Conservation (phyloP, 345 rosid species). For the Arabis hirsuta region DNA sequence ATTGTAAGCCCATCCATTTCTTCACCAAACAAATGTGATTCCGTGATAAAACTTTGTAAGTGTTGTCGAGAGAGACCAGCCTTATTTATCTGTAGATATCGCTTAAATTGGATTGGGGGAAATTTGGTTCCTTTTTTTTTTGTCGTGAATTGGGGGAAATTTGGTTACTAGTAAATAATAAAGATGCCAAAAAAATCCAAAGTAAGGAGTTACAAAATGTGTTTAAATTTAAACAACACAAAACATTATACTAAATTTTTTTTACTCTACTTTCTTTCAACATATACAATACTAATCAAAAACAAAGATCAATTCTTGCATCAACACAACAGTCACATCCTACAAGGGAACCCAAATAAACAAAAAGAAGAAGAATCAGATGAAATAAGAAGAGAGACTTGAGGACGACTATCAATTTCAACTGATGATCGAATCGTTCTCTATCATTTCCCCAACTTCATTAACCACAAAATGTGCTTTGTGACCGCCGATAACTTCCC, state of each 20-base stretch:
- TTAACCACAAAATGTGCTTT: slow-evolving; percentile 71
- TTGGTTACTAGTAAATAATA: too few relatives aligned
- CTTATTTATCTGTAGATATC: too few relatives aligned
- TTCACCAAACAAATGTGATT: too few relatives aligned
- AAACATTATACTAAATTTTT: neutral
- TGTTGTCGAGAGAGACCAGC: too few relatives aligned
- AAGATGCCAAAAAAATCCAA: neutral
- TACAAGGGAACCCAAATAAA: neutral
- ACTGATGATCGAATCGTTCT: slow-evolving; percentile 44
- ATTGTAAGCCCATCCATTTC: too few relatives aligned
- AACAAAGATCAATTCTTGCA: slow-evolving; percentile 10
- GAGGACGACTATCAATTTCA: neutral
- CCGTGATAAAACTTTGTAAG: too few relatives aligned
- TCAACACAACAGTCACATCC: neutral
- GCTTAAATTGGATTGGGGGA: too few relatives aligned
- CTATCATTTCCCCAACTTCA: slow-evolving; percentile 81
- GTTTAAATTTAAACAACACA: neutral
- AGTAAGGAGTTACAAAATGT: neutral
- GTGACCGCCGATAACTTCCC: slow-evolving; percentile 84
- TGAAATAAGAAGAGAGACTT: neutral
- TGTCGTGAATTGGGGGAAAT: too few relatives aligned
- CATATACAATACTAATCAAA: neutral
- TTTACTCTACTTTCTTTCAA: neutral
- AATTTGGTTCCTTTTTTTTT: too few relatives aligned
- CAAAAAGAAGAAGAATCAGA: neutral